Percentiles rank a stretch among this genome's conserved stretches.
Evolutionary conservation across 2,329 filamentous ascomycete genomes (phyloP).

Genomic region (Fusarium verrucosum): DNA sequence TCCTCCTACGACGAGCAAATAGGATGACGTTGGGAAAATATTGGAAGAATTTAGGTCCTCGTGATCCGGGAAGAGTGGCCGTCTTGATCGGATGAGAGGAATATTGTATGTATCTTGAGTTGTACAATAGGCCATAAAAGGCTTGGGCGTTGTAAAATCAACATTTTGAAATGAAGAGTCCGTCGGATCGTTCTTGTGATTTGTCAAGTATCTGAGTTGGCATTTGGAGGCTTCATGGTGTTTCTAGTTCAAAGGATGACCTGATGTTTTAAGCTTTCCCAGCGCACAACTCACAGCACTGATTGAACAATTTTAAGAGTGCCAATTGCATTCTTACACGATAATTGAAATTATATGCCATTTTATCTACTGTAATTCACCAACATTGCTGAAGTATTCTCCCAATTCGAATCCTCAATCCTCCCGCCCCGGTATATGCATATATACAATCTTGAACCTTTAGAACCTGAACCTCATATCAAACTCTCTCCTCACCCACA

Average conservation of each 20-base stretch:
- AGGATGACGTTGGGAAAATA: not conserved
- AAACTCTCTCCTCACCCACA: not conserved
- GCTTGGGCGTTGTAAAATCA: constrained; percentile 38
- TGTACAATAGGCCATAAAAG: constrained; percentile 41
- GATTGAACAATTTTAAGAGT: not conserved
- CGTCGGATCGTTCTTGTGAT: not conserved
- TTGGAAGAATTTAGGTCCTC: not conserved
- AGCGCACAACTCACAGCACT: not conserved
- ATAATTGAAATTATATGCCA: not conserved
- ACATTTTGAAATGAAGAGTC: constrained; percentile 17
- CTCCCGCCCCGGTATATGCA: constrained; percentile 40
- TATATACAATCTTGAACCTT: constrained; percentile 23
- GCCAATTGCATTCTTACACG: not conserved
- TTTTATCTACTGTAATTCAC: not conserved
- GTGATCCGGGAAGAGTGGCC: constrained; percentile 14
- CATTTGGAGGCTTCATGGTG: not conserved
- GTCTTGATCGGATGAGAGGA: constrained; percentile 4
- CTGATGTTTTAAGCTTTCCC: not conserved
- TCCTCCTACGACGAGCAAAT: constrained; percentile 36
- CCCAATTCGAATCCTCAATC: not conserved
- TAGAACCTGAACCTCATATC: constrained; percentile 1
- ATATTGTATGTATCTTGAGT: constrained; percentile 36
- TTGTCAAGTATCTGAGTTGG: not conserved
- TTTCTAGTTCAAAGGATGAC: not conserved
- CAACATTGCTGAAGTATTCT: not conserved